phyloP scores from a whole-genome alignment of 2,329 filamentous ascomycete genomes.

The Ophiosphaerella herpotricha region DNA sequence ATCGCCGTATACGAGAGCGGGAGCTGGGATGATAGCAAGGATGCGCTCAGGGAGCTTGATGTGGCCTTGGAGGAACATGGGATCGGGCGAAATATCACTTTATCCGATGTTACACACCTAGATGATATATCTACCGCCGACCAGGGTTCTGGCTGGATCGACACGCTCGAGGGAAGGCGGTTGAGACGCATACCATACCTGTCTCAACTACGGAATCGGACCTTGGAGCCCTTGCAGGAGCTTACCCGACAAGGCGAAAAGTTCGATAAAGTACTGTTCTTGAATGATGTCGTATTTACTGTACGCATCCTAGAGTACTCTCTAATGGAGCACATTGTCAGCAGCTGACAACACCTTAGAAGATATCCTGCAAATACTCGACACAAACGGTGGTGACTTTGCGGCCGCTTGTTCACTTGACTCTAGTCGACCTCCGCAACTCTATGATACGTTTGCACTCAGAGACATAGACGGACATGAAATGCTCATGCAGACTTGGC shows the following conservation, averaged over 20 bases:
- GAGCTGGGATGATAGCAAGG: slow-evolving; percentile 69
- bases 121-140: background rate
- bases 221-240: slow-evolving; percentile 61
- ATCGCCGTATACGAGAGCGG: slow-evolving; percentile 70
- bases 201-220: slow-evolving; percentile 64
- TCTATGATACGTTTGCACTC: slow-evolving; percentile 67
- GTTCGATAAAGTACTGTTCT: slow-evolving; percentile 64
- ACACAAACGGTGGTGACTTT: slow-evolving; percentile 62
- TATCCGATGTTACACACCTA: slow-evolving; percentile 58
- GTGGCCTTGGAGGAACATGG: slow-evolving; percentile 55
- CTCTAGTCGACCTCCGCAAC: slow-evolving; percentile 58
- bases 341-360: slow-evolving; percentile 26
- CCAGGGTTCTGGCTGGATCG: background rate
- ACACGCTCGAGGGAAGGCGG: slow-evolving; percentile 56
- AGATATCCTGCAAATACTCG: slow-evolving; percentile 60
- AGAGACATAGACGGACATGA: slow-evolving; percentile 58
- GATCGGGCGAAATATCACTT: slow-evolving; percentile 59
- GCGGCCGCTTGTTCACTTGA: slow-evolving; percentile 66
- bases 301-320: too few relatives aligned
- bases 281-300: slow-evolving; percentile 65
- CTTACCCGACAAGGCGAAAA: slow-evolving; percentile 52
- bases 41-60: slow-evolving; percentile 61
- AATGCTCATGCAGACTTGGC: slow-evolving; percentile 60
- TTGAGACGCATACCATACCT: slow-evolving; percentile 70
- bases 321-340: too few relatives aligned